These are phyloP conservation scores for Neonectria magnoliae DNA, from an alignment of 2,329 filamentous ascomycete genomes.

Conservation along the genomic window DNA sequence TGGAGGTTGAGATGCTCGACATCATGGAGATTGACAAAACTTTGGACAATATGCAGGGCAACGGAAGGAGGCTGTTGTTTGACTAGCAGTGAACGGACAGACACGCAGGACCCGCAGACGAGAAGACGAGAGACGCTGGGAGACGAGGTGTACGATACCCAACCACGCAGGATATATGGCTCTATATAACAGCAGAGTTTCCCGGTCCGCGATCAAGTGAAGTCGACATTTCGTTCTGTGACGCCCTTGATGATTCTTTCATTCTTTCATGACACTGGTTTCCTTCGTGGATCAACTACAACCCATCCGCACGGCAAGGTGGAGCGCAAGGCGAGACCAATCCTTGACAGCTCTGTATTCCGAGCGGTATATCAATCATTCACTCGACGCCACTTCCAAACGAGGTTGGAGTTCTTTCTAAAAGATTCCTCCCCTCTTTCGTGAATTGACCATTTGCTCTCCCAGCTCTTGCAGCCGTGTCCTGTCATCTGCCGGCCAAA, in stretches of 20 bases:
- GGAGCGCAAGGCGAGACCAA: slow-evolving; percentile 79
- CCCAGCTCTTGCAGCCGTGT: slow-evolving; percentile 43
- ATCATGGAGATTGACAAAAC: slow-evolving; percentile 73
- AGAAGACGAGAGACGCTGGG: slow-evolving; percentile 31
- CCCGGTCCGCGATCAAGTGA: slow-evolving; percentile 19
- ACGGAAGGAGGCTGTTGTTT: slow-evolving; percentile 61
- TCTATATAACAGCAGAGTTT: slow-evolving; percentile 10
- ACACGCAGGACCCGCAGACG: slow-evolving; percentile 35
- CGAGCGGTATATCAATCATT: slow-evolving; percentile 71
- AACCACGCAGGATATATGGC: slow-evolving; percentile 31
- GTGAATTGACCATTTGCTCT: slow-evolving; percentile 54
- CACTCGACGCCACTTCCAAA: slow-evolving; percentile 40
- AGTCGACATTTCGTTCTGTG: slow-evolving; percentile 3
- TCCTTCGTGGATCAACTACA: neutral
- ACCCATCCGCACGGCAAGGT: slow-evolving; percentile 73
- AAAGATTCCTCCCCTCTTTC: slow-evolving; percentile 45
- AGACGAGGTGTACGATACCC: slow-evolving; percentile 53
- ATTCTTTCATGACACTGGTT: slow-evolving; percentile 17
- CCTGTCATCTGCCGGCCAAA: slow-evolving; percentile 50
- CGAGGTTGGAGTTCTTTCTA: slow-evolving; percentile 40
- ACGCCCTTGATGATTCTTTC: slow-evolving; percentile 1
- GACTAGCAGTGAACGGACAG: slow-evolving; percentile 51
- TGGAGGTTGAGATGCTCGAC: slow-evolving; percentile 70
- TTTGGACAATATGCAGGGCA: slow-evolving; percentile 64
- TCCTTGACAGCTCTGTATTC: slow-evolving; percentile 82